Evolutionary conservation across 257 asterid genomes (phyloP).

Genomic region (Solanum pinnatisectum): DNA sequence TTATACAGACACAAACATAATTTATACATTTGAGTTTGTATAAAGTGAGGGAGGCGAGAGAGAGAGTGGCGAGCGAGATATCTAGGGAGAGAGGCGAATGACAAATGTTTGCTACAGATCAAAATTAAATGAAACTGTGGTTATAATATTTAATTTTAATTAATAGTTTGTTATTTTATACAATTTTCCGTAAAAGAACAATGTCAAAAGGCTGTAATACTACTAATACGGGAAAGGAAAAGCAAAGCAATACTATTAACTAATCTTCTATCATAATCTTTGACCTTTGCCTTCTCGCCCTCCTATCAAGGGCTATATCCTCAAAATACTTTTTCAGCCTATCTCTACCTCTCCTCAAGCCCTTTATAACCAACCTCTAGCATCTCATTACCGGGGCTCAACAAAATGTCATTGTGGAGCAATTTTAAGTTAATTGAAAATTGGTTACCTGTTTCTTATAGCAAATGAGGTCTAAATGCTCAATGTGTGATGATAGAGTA

Average conservation of each 20-base stretch:
- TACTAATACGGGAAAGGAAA: background rate
- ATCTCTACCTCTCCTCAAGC: background rate
- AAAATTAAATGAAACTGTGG: too few species aligned
- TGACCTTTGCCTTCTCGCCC: background rate
- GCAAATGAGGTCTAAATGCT: background rate
- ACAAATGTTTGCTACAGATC: too few species aligned
- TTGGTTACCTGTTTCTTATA: background rate
- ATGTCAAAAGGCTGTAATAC: too few species aligned
- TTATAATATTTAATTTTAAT: too few species aligned
- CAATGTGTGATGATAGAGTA: background rate
- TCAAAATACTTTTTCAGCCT: background rate
- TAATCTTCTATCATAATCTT: too few species aligned
- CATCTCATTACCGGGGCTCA: background rate
- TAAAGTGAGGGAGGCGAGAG: too few species aligned
- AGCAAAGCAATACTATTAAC: background rate
- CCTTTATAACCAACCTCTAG: background rate
- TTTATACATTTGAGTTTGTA: too few species aligned
- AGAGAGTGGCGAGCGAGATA: too few species aligned
- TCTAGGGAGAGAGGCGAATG: too few species aligned
- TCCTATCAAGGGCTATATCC: background rate
- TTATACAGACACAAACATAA: too few species aligned
- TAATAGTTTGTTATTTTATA: too few species aligned
- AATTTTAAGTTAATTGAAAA: background rate
- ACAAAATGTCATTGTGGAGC: background rate
- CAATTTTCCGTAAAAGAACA: too few species aligned